Conservation (phyloP, 495 filamentous ascomycete genomes). For the Hypomontagnella monticulosa region DNA sequence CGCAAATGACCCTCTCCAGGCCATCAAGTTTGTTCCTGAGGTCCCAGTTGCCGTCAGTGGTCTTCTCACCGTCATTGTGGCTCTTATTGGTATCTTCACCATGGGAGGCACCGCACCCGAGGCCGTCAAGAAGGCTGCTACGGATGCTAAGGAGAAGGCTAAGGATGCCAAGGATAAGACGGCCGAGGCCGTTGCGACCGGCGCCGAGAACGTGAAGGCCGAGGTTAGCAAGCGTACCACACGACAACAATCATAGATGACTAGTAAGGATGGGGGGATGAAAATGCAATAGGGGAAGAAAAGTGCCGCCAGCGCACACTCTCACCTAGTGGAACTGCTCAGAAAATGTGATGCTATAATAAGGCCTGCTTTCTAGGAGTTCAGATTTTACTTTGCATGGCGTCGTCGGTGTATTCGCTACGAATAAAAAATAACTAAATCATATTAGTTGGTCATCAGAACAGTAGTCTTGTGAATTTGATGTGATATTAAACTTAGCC, state of each 20-base stretch:
- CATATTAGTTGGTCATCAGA: neutral
- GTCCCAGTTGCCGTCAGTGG: conserved; percentile 82
- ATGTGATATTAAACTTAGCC: no score
- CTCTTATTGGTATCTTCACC: conserved; percentile 68
- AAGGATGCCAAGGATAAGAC: conserved; percentile 82
- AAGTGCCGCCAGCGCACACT: conserved; percentile 14
- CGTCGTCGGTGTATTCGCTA: conserved; percentile 35
- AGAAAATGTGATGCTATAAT: conserved; percentile 13
- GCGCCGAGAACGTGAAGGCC: conserved; percentile 72
- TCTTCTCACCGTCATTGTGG: conserved; percentile 72
- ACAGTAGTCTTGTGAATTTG: no score
- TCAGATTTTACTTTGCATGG: conserved; percentile 39
- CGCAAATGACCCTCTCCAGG: conserved; percentile 87
- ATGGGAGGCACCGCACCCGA: conserved; percentile 53
- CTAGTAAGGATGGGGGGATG: neutral
- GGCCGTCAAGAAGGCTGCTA: conserved; percentile 64
- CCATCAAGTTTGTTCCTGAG: conserved; percentile 91
- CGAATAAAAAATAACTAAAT: conserved; percentile 25
- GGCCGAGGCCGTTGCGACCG: conserved; percentile 70
- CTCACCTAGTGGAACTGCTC: conserved; percentile 17
- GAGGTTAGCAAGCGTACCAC: conserved; percentile 66
- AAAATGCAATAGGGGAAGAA: conserved; percentile 3
- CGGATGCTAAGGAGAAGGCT: conserved; percentile 78
- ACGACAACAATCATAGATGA: conserved; percentile 48
- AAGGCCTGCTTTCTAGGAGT: conserved; percentile 36